Evolutionary conservation across 306 rosid genomes (phyloP), one percentile per base, ranked within the genome.

Genomic region (Sicyos baderoa): DNA sequence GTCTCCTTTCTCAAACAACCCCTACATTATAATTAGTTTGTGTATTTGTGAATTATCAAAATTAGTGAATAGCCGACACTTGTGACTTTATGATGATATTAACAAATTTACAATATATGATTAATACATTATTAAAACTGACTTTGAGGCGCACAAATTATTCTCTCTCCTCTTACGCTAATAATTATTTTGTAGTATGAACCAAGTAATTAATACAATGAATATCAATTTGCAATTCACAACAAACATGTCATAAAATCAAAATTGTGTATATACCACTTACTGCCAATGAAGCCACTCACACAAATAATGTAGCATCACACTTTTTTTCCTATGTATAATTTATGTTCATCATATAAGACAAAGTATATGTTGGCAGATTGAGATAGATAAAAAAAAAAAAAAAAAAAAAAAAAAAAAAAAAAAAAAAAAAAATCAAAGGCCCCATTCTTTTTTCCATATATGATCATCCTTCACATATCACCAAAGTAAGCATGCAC

Each of bases 401-500:
- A n/a, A n/a, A n/a, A n/a, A n/a, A n/a, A n/a, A n/a, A n/a, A n/a
- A n/a, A n/a, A n/a, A n/a, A n/a, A n/a, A n/a, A n/a, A n/a, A n/a
- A n/a, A n/a, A n/a, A n/a, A n/a, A n/a, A n/a, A n/a, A n/a, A n/a
- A n/a, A n/a, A n/a, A 62, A 62, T 37, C n/a, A 5, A 62, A 37
- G 29, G 68, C 68, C 42, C 16, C 4, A 10, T 7, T 10, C 50
- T 1, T 25, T 62, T n/a, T 62, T 62, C 51, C 68, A 62, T 10
- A 37, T 62, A 62, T 37, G 68, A 62, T 62, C 48, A 62, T 62
- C 48, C 68, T 40, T 18, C 50, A 62, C 68, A 62, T 62, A 62
- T 40, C 68, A 62, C 50, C 68, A 37, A 37, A 40, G 68, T 10
- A 62, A 17, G 51, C 51, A 62, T 9, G 51, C 51, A 37, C 25